Evolutionary conservation across 2,329 filamentous ascomycete species (phyloP).

Genomic region (Pseudogymnoascus sp.): DNA sequence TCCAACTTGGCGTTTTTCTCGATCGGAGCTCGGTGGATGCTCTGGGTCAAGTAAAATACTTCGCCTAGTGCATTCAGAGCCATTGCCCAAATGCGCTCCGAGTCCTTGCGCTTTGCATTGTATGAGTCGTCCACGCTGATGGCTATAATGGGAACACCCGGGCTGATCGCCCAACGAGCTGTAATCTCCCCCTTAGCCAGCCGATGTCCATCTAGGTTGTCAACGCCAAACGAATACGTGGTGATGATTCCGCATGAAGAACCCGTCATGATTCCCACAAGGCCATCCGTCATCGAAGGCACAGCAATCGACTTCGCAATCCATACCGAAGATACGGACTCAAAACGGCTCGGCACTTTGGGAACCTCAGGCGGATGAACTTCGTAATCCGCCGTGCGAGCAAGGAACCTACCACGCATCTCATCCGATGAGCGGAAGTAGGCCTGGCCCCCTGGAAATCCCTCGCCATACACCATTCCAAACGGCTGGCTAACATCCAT

Average conservation of each 20-base stretch:
- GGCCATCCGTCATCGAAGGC: conserved; percentile 62
- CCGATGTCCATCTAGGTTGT: conserved; percentile 48
- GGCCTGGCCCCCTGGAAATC: conserved; percentile 70
- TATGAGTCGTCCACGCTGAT: conserved; percentile 80
- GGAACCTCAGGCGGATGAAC: conserved; percentile 67
- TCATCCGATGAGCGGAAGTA: conserved; percentile 72
- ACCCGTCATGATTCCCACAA: conserved; percentile 75
- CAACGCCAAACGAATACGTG: conserved; percentile 63
- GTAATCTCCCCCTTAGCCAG: conserved; percentile 72
- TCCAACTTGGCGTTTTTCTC: conserved; percentile 36
- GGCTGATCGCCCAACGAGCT: conserved; percentile 81
- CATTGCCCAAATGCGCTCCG: conserved; percentile 78
- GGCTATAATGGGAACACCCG: conserved; percentile 82
- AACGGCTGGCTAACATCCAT: conserved; percentile 87
- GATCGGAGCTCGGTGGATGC: conserved; percentile 49
- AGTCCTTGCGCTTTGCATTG: conserved; percentile 58
- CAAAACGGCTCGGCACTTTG: conserved; percentile 58
- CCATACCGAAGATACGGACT: conserved; percentile 76
- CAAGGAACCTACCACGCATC: conserved; percentile 67
- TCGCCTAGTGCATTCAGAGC: conserved; percentile 92
- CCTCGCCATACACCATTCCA: conserved; percentile 78
- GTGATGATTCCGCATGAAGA: conserved; percentile 78
- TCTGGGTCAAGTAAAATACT: conserved; percentile 72
- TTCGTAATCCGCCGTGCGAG: conserved; percentile 49
- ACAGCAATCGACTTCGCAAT: conserved; percentile 74